phyloP scores from a whole-genome alignment of 345 rosid species.

The Isatis tinctoria region DNA sequence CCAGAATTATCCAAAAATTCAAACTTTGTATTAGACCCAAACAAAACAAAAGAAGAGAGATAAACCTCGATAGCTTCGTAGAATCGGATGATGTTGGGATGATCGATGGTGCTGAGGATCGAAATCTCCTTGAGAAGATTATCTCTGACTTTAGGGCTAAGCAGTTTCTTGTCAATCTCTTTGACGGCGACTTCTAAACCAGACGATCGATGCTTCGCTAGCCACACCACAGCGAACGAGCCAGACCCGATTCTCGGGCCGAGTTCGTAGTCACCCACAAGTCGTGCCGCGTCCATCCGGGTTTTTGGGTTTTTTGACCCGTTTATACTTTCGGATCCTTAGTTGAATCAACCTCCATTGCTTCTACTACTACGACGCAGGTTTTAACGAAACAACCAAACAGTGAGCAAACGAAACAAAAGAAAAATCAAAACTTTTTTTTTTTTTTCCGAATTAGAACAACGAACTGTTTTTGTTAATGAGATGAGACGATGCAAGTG shows the following conservation, averaged over 20 bases:
- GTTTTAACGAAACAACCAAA: not conserved
- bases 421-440: constrained; percentile 4
- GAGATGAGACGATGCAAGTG: constrained; percentile 4
- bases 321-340: constrained; percentile 19
- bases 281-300: constrained; percentile 42
- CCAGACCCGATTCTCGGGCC: constrained; percentile 76
- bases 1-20: not conserved
- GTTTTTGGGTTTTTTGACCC: constrained; percentile 22
- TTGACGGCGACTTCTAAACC: constrained; percentile 62
- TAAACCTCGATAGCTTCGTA: constrained; percentile 51
- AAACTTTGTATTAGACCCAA: not conserved
- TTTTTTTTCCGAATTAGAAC: not conserved
- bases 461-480: constrained; percentile 18
- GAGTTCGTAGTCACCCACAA: constrained; percentile 62
- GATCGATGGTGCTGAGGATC: constrained; percentile 69
- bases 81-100: constrained; percentile 57
- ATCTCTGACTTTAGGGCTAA: constrained; percentile 59
- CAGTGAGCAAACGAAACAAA: not conserved
- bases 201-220: constrained; percentile 46
- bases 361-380: not conserved
- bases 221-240: constrained; percentile 76
- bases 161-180: constrained; percentile 69
- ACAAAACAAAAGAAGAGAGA: not conserved
- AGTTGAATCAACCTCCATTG: constrained; percentile 29
- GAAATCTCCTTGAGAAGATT: constrained; percentile 71